Evolutionary conservation across 495 filamentous ascomycete species (phyloP), one percentile per base, ranked within the genome.

Genomic region (Aspergillus mulundensis): DNA sequence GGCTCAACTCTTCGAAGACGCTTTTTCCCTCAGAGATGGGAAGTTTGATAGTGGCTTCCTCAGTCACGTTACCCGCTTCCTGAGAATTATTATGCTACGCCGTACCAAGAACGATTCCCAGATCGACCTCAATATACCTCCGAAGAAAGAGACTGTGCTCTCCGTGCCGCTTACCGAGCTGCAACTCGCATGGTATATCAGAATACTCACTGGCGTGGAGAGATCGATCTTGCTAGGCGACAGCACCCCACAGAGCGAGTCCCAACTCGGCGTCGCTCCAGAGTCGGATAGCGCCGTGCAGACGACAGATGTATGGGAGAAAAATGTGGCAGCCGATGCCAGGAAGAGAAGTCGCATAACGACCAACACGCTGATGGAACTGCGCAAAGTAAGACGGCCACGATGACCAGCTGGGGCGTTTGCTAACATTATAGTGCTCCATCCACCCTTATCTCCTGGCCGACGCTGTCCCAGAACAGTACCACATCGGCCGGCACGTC

Each of bases 51-150:
- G 67, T 2, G 58, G 55, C 0, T 80, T 86, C 20, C 72, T 87
- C 64, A 76, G 83, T 42, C 61, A 78, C 60, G 69, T 82, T 7
- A 71, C 79, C 2, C 60, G 63, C 0, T 72, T 88, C 5, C 69
- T 88, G 0, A 76, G 84, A 54, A 57, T 82, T 5, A 73, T 87
- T 10, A 87, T 87, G 85, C 70, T 88, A 0, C 72, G 85, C 7
- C 65, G 85, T 3, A 80, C 82, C 71, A 88, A 87, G 63, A 73
- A 77, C n/a, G 82, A 79, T 23, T 74, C 77, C 1, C 79, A 76
- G 1, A 77, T 87, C 1, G 76, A 83, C 20, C 67, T 87, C 11
- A 74, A 77, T 24, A 70, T 88, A 11, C 85, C 83, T 1, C 69
- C 71, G 7, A 87, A 87, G 58, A 78, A 74, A 21, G 84, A 87